Conservation (phyloP, 2,329 filamentous ascomycete genomes). For the Achaetomium macrosporum region DNA sequence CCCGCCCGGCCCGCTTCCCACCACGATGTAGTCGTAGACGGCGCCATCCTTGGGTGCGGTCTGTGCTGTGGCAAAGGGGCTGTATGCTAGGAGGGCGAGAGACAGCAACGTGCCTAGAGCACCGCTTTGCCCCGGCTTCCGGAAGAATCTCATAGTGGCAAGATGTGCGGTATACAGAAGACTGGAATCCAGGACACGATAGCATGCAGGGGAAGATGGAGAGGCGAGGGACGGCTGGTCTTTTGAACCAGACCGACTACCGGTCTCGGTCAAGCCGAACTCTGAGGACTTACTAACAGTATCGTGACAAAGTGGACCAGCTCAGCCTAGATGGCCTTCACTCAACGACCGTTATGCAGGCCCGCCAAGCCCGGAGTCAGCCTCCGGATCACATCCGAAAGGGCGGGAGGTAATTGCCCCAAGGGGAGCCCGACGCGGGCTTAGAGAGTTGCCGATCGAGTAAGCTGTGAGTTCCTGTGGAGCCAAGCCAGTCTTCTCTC, state of each 20-base stretch:
- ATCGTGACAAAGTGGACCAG: too few species aligned
- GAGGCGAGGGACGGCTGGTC: too few species aligned
- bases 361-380: conserved; percentile 4
- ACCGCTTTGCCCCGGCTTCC: neutral
- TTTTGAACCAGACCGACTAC: neutral
- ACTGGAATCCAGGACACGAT: too few species aligned
- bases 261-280: neutral
- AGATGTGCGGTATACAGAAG: neutral
- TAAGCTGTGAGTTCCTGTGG: neutral
- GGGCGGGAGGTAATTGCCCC: neutral
- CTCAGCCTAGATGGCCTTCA: too few species aligned
- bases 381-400: neutral
- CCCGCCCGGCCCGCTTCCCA: conserved; percentile 55
- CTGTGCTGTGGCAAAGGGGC: neutral
- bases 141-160: conserved; percentile 4
- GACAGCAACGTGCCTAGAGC: conserved; percentile 1
- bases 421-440: too few species aligned
- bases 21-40: conserved; percentile 54
- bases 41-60: conserved; percentile 3
- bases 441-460: conserved; percentile 9
- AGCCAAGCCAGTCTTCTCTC: too few species aligned
- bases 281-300: neutral
- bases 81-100: neutral
- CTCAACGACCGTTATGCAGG: neutral
- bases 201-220: too few species aligned